A percentile compares a stretch with the other conserved stretches of the same genome.
Conservation (phyloP, 495 filamentous ascomycete genomes). For the Aspergillus campestris region DNA sequence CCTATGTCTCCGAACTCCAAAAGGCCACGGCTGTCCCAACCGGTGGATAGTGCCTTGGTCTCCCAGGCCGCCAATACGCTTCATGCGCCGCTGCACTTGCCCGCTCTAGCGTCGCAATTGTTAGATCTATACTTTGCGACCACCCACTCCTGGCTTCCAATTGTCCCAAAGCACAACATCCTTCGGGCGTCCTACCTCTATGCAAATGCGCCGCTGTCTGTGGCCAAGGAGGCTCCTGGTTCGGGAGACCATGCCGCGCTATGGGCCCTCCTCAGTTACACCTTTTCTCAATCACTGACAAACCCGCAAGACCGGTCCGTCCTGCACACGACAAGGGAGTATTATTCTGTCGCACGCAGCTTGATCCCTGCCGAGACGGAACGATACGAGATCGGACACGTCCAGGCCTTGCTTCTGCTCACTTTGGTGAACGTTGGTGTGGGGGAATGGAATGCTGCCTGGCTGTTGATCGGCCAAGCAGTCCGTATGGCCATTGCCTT, state of each 20-base stretch:
- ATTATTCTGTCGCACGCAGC: constrained; percentile 49
- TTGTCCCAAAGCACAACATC: constrained; percentile 61
- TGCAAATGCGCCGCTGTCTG: constrained; percentile 38
- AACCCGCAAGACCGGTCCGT: constrained; percentile 16
- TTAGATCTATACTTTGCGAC: constrained; percentile 66
- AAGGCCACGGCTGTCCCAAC: constrained; percentile 19
- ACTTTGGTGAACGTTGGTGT: constrained; percentile 50
- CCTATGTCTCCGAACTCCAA: constrained; percentile 21
- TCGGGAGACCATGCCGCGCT: constrained; percentile 55
- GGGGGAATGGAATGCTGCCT: constrained; percentile 46
- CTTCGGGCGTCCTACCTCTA: constrained; percentile 45
- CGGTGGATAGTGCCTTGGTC: constrained; percentile 8
- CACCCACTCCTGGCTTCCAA: constrained; percentile 66
- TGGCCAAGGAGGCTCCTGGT: constrained; percentile 27
- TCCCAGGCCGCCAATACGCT: constrained; percentile 7
- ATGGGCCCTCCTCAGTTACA: constrained; percentile 53
- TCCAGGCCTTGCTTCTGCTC: constrained; percentile 56
- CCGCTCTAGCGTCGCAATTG: constrained; percentile 53
- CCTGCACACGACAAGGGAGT: constrained; percentile 27
- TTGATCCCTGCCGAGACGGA: constrained; percentile 54
- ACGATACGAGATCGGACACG: constrained; percentile 49
- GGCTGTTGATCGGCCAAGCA: constrained; percentile 55
- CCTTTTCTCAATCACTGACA: constrained; percentile 35
- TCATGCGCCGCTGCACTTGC: constrained; percentile 34
- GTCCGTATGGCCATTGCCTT: constrained; percentile 48